Evolutionary conservation across 805 yeast species (phyloP).

Genomic region (Barnettozyma sucrosica): DNA sequence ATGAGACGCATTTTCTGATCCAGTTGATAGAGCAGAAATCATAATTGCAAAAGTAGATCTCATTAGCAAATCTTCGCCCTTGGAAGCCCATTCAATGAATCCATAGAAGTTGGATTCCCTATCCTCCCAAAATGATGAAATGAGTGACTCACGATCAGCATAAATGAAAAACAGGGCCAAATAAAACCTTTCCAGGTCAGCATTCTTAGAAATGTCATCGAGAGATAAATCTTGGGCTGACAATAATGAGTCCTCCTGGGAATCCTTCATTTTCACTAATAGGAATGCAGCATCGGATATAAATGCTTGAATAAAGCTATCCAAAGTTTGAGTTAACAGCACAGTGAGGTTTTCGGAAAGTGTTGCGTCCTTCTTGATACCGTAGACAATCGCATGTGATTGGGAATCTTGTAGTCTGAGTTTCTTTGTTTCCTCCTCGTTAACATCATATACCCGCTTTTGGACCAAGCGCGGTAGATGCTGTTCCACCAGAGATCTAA

Average conservation of each 20-base stretch:
- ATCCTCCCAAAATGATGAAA: conserved; percentile 64
- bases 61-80: conserved; percentile 73
- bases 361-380: conserved; percentile 16
- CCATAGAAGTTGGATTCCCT: conserved; percentile 64
- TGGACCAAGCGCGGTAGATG: conserved; percentile 57
- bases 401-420: conserved; percentile 24
- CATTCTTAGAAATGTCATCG: conserved; percentile 62
- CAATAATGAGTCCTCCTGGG: conserved; percentile 65
- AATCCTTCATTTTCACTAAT: conserved; percentile 60
- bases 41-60: conserved; percentile 77
- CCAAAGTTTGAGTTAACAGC: conserved; percentile 37
- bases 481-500: conserved; percentile 59
- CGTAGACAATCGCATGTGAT: conserved; percentile 18
- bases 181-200: conserved; percentile 86
- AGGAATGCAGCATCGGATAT: conserved; percentile 61
- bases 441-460: conserved; percentile 45
- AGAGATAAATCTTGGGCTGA: conserved; percentile 51
- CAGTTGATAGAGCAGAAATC: conserved; percentile 66
- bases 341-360: conserved; percentile 23
- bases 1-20: conserved; percentile 47
- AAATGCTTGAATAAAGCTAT: conserved; percentile 47
- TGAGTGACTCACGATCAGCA: conserved; percentile 50
- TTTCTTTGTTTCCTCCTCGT: conserved; percentile 35
- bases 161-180: conserved; percentile 67
- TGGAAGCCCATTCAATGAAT: conserved; percentile 83